Base-by-base conservation (phyloP, 257 asterid genomes). In the Schizonepeta tenuifolia region DNA sequence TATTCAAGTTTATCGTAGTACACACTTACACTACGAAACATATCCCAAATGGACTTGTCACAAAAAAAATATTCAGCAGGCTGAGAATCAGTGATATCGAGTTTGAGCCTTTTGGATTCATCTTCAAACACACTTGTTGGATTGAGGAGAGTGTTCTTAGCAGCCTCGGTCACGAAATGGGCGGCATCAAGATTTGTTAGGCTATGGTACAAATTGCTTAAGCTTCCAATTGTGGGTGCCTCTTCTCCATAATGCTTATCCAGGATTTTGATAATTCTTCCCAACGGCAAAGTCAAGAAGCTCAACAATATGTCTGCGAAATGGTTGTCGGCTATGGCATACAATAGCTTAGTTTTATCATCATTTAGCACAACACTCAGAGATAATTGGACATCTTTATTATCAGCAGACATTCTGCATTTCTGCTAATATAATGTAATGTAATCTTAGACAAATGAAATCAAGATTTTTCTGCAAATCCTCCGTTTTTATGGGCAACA, bases 331-430 rank as follows among this genome's bases (percentile, higher is more conserved):
- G 31, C 79, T 22, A 62, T 65, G 8, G 81, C 83, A n/a, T 70
- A 78, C 13, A 81, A 15, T 3, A 82, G 79, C 64, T 82, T 75
- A 0, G 47, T 54, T 38, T 73, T 73, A 31, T 81, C 58, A 13
- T 64, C 63, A 15, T 77, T 70, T 4, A 77, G 56, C 75, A 65
- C 15, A 10, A 64, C 76, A 7, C 44, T 73, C 70, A 80, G 8
- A 13, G 72, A 21, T 3, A 77, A 54, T 35, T 65, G 21, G 0
- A 41, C 36, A 3, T 33, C 40, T 2, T 73, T 12, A 1, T 14
- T 6, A 18, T 0, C 11, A n/a, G 6, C 12, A 24, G 68, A 44
- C 67, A 71, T 57, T n/a, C 9, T 31, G 35, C n/a, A n/a, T n/a
- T n/a, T n/a, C n/a, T n/a, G n/a, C 33, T 28, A 28, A 1, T 28